Conservation (phyloP, 768 basidiomycete genomes). For the Imleria badia region DNA sequence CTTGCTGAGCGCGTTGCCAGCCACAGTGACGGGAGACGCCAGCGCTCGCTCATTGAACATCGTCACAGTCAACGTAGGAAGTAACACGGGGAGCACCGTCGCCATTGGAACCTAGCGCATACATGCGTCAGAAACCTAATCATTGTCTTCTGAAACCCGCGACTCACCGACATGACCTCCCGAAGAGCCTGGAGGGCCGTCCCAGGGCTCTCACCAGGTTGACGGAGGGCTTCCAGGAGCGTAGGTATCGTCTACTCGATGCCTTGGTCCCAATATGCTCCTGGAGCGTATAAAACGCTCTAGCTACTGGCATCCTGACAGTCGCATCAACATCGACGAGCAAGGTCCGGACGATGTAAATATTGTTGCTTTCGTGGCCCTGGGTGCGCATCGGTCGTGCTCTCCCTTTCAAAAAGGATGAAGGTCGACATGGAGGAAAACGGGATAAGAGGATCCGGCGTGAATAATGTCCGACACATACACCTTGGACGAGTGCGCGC, state of each 20-base stretch:
- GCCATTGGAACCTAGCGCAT: constrained; percentile 76
- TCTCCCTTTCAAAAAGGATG: constrained; percentile 53
- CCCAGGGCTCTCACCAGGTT: constrained; percentile 91
- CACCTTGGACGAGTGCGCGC: constrained; percentile 74
- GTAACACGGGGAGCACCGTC: constrained; percentile 95
- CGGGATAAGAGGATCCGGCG: constrained; percentile 32
- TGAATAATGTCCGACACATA: constrained; percentile 92
- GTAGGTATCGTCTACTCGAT: constrained; percentile 98
- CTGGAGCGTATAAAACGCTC: constrained; percentile 88
- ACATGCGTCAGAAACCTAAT: neutral
- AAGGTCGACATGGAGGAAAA: too few relatives aligned
- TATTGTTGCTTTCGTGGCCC: constrained; percentile 87
- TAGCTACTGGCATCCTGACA: constrained; percentile 81
- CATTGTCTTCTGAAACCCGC: neutral
- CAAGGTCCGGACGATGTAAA: constrained; percentile 73
- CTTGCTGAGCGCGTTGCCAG: constrained; percentile 85
- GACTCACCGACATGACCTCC: constrained; percentile 88
- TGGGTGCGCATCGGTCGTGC: constrained; percentile 73
- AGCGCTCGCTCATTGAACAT: constrained; percentile 96
- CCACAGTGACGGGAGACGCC: constrained; percentile 88
- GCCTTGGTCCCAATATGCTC: constrained; percentile 87
- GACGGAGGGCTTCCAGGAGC: constrained; percentile 85
- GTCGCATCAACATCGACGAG: constrained; percentile 81
- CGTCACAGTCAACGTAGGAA: constrained; percentile 94
- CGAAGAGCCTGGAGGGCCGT: constrained; percentile 90